Base-by-base conservation (phyloP, 2,329 filamentous ascomycete species). In the Hortaea werneckii region DNA sequence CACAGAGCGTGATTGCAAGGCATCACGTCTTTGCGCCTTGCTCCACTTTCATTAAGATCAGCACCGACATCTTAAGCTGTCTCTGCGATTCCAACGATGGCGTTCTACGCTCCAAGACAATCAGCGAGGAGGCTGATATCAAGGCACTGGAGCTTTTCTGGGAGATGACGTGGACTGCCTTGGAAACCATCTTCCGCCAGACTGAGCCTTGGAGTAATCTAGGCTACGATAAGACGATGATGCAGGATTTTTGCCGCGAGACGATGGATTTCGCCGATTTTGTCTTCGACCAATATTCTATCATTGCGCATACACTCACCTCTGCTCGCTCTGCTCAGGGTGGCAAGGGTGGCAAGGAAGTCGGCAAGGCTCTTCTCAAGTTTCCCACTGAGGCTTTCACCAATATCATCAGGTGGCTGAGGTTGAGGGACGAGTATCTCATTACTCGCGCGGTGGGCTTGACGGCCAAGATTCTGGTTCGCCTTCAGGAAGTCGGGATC, bases 211-310 rank as follows among this genome's bases (percentile, higher is more conserved):
- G 92, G 92, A 87, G 87, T 52, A 67, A 68, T 40, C 71, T 78
- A 10, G 76, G 76, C 4, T 79, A 86, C 48, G 82, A 90, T 42
- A 92, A 87, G 61, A 67, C 73, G 13, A 73, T 79, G 44, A 89
- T 98, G 86, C 83, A 88, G 57, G 82, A 95, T 47, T 95, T 96
- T 58, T 95, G 89, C 61, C 82, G 92, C 54, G 87, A 95, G 60
- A 85, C 86, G 10, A 98, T 98, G 79, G 87, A 96, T 57, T 85
- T 95, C 59, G 89, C 90, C 0, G 86, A 94, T 59, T 76, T 78
- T 32, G 75, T 95, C 1, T 85, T 96, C 59, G 82, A 86, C 37
- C 82, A 95, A 56, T 92, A 94, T 62, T 82, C 81, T 42, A 77
- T 95, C 48, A 81, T 98, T 51, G 79, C 86, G 2, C 84, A 82